phyloP scores from a whole-genome alignment of 2,329 filamentous ascomycete species.

The Coniochaeta ligniaria region DNA sequence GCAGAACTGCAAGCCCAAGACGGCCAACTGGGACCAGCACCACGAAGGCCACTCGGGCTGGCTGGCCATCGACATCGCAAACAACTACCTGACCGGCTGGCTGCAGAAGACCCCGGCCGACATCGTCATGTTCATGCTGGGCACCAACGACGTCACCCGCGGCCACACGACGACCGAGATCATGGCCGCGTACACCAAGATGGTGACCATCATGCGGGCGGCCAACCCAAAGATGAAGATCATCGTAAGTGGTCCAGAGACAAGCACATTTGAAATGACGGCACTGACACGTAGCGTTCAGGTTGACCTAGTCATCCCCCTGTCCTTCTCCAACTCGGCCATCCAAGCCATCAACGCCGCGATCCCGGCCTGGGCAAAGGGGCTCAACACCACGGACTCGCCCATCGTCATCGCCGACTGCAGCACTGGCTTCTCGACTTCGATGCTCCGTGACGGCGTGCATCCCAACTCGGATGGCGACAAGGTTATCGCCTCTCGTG shows the following conservation, averaged over 20 bases:
- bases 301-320: slow-evolving; percentile 32
- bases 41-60: slow-evolving; percentile 38
- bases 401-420: slow-evolving; percentile 33
- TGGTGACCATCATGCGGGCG: slow-evolving; percentile 27
- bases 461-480: slow-evolving; percentile 30
- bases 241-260: slow-evolving; percentile 22
- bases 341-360: slow-evolving; percentile 25
- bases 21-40: slow-evolving; percentile 27
- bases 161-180: slow-evolving; percentile 24
- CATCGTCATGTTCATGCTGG: slow-evolving; percentile 37
- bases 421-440: slow-evolving; percentile 23
- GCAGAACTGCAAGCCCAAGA: slow-evolving; percentile 24
- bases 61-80: slow-evolving; percentile 33
- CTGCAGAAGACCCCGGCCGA: slow-evolving; percentile 28
- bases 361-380: slow-evolving; percentile 28
- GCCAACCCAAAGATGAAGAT: slow-evolving; percentile 30
- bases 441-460: slow-evolving; percentile 29
- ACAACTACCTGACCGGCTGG: slow-evolving; percentile 30
- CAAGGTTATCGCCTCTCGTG: slow-evolving; percentile 21
- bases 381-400: slow-evolving; percentile 25
- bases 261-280: not conserved
- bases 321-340: slow-evolving; percentile 18
- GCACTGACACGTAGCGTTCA: slow-evolving; percentile 9
- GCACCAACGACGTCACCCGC: slow-evolving; percentile 33
- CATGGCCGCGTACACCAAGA: slow-evolving; percentile 29